These are phyloP conservation scores for Scorias spongiosa DNA, from an alignment of 2,329 filamentous ascomycete genomes.

Conservation along the genomic window DNA sequence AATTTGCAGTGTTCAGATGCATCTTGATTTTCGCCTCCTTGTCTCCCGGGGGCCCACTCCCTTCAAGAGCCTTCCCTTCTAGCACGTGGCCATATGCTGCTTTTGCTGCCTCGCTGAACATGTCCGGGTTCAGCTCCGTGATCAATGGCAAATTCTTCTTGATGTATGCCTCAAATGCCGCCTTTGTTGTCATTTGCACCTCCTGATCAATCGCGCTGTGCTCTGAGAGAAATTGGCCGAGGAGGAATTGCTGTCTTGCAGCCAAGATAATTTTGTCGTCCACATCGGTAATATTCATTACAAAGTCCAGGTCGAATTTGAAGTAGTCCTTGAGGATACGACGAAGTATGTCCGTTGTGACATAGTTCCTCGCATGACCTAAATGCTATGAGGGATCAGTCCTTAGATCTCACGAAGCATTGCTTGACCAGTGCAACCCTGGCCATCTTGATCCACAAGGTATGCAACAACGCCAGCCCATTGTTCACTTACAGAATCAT, in stretches of 20 bases:
- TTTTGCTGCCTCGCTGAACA: conserved; percentile 33
- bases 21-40: conserved; percentile 80
- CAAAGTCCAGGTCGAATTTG: conserved; percentile 66
- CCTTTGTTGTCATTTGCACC: conserved; percentile 33
- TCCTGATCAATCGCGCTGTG: conserved; percentile 31
- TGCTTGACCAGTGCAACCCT: background rate
- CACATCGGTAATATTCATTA: conserved; percentile 84
- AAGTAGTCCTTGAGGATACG: conserved; percentile 75
- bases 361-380: conserved; percentile 79
- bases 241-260: conserved; percentile 63
- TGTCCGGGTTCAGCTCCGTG: conserved; percentile 28
- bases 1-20: conserved; percentile 53
- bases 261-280: conserved; percentile 49
- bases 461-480: background rate
- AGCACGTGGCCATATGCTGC: conserved; percentile 40
- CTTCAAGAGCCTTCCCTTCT: conserved; percentile 38
- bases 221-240: conserved; percentile 48
- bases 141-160: conserved; percentile 52
- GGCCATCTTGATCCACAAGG: background rate
- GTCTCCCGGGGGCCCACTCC: conserved; percentile 46
- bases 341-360: conserved; percentile 75
- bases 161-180: conserved; percentile 41
- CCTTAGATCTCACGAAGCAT: background rate
- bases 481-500: conserved; percentile 39
- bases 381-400: conserved; percentile 36